These are phyloP conservation scores for Fusarium sp. DNA, from an alignment of 2,329 filamentous ascomycete species.

Conservation along the genomic window DNA sequence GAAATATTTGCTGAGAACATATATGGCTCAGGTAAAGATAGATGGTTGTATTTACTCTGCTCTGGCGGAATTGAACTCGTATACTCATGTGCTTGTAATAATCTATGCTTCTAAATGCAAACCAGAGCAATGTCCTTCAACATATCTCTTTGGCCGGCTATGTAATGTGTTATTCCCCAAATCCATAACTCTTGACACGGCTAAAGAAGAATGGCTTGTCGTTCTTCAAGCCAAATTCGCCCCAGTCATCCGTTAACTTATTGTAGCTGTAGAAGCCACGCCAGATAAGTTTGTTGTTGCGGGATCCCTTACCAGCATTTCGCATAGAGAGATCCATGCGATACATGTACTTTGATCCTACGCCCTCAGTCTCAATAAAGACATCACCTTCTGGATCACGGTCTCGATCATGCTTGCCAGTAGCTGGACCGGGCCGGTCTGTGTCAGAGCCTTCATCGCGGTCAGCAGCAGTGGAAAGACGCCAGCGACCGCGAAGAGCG, in stretches of 20 bases:
- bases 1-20: too few species aligned
- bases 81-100: neutral
- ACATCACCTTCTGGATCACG: slow-evolving; percentile 70
- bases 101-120: neutral
- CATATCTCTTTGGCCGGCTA: neutral
- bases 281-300: slow-evolving; percentile 91
- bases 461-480: slow-evolving; percentile 54
- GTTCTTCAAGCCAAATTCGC: slow-evolving; percentile 75
- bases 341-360: slow-evolving; percentile 81
- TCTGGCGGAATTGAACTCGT: neutral
- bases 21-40: neutral
- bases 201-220: slow-evolving; percentile 75
- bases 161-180: slow-evolving; percentile 49
- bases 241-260: slow-evolving; percentile 88
- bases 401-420: slow-evolving; percentile 32
- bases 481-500: slow-evolving; percentile 69
- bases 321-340: slow-evolving; percentile 81
- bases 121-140: neutral
- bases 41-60: neutral
- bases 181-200: slow-evolving; percentile 70
- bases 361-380: slow-evolving; percentile 87
- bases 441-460: slow-evolving; percentile 38
- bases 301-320: slow-evolving; percentile 69
- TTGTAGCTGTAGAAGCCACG: slow-evolving; percentile 93
- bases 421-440: slow-evolving; percentile 1